Evolutionary conservation across 164 flowering plant species (phyloP), one percentile per base, ranked within the genome.

Genomic region (Stephania cephalantha): DNA sequence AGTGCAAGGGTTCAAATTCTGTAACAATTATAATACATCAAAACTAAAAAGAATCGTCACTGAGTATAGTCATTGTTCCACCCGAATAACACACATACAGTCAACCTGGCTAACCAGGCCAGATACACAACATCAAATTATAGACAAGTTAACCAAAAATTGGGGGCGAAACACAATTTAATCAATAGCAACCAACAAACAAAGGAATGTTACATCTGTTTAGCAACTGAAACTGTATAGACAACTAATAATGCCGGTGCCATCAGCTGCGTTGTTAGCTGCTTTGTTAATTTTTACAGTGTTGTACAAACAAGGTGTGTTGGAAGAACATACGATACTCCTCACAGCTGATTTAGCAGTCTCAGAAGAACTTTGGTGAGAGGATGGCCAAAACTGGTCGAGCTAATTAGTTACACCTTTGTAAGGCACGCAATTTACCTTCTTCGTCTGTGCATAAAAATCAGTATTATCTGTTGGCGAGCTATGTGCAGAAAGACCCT

Each of bases 401-500:
- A 22, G 64, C 64, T 58, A 58, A 17, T 4, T 58, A 58, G 64
- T 58, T 58, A 58, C 17, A 6, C 17, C 18, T 58, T 58, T 61
- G 9, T 1, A 61, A 35, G 42, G 42, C 66, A 61, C 18, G 25
- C 29, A 61, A 61, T 20, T 18, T 61, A 61, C 66, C 66, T 61
- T 61, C 66, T 61, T 61, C 25, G 9, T 61, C 20, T 61, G 66
- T 20, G 22, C 66, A 61, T 61, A 61, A 61, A 61, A 61, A 61
- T 61, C 25, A 18, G 66, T 20, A 61, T 18, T 61, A 61, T 18
- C 20, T 15, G 77, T 70, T 66, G 52, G 71, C 72, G 71, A 53
- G 66, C 66, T n/a, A 4, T 15, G 20, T 18, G 66, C 55, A 50
- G 18, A 72, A 52, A 75, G 52, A 46, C n/a, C 71, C 85, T 84